Conservation (phyloP, 2,329 filamentous ascomycete species). For the Sporothrix brunneoviolacea region DNA sequence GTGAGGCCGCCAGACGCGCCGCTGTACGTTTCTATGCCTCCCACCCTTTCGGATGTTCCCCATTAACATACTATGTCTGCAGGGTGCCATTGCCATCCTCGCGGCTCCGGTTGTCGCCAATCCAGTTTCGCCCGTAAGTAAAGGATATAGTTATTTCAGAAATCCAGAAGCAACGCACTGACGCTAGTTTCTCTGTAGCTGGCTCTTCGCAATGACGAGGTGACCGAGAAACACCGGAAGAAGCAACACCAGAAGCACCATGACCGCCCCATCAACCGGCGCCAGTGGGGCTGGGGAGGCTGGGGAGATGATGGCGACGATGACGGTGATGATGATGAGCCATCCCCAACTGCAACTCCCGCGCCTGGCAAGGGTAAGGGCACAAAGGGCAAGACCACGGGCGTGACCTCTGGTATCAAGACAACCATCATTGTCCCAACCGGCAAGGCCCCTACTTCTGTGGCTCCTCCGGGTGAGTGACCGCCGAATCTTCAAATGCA, state of each 20-base stretch:
- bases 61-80: background rate
- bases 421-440: background rate
- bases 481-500: no score
- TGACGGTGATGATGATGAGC: conserved; percentile 9
- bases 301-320: conserved; percentile 8
- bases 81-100: conserved; percentile 14
- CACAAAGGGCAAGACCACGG: conserved; percentile 5
- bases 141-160: no score
- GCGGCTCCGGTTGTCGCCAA: conserved; percentile 12
- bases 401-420: background rate
- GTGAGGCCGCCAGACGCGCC: conserved; percentile 9
- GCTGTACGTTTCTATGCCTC: conserved; percentile 4
- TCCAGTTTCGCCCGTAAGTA: conserved; percentile 10
- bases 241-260: conserved; percentile 4
- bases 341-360: background rate
- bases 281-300: conserved; percentile 11
- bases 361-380: conserved; percentile 8
- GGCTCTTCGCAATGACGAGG: conserved; percentile 9
- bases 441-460: background rate
- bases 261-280: conserved; percentile 1
- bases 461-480: background rate
- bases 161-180: background rate
- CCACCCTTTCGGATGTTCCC: background rate
- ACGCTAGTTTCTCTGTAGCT: background rate
- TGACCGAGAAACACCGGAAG: conserved; percentile 8